Conservation (phyloP, 441 rosid species). For the Pelargonium hybrid region DNA sequence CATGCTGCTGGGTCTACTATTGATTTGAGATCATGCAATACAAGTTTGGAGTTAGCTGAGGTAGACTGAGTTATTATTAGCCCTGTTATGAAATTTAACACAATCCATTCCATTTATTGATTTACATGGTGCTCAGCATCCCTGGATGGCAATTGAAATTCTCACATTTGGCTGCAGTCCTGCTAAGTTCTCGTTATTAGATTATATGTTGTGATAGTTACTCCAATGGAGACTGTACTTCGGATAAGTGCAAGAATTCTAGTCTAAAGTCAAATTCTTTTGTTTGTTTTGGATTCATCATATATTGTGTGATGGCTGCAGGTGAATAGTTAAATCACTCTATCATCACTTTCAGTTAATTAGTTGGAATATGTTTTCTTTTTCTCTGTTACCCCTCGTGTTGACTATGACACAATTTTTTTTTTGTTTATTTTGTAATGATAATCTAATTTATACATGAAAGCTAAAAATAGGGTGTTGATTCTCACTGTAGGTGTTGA, state of each 20-base stretch:
- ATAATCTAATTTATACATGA: neutral
- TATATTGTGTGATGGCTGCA: neutral
- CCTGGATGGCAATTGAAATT: no score
- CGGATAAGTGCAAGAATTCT: no score
- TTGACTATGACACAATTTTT: neutral
- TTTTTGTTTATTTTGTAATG: neutral
- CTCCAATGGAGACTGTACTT: no score
- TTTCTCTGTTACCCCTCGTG: neutral
- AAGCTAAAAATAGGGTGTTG: neutral
- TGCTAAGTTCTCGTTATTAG: no score
- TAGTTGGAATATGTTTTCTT: neutral
- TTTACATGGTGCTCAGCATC: no score
- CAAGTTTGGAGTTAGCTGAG: conserved; percentile 74
- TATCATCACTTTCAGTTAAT: neutral
- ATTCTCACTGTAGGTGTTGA: conserved; percentile 47
- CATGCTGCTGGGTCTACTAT: conserved; percentile 53
- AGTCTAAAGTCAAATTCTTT: no score
- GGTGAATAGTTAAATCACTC: no score
- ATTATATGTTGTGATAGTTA: no score
- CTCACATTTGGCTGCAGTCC: no score
- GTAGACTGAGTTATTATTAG: conserved; percentile 31
- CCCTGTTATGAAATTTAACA: no score
- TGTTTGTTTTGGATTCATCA: neutral
- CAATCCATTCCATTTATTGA: neutral
- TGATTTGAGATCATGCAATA: conserved; percentile 58